These are phyloP conservation scores for Alternaria angustiovoidea DNA, from an alignment of 2,329 filamentous ascomycete genomes.

Conservation along the genomic window DNA sequence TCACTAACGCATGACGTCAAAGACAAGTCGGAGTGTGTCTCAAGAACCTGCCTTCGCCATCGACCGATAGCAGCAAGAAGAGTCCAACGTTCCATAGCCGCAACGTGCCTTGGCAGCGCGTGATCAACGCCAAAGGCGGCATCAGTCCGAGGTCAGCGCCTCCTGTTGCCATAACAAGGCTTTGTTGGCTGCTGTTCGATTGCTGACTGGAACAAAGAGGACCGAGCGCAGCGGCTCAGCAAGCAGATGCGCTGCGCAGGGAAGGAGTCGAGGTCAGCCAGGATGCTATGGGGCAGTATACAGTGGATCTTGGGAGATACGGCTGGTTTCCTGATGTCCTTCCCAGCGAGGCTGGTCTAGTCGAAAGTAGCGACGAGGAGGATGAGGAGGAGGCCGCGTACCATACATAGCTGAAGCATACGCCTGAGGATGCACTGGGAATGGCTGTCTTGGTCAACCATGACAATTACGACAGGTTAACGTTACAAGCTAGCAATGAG, in stretches of 20 bases:
- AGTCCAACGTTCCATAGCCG: conserved; percentile 68
- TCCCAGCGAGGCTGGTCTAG: conserved; percentile 55
- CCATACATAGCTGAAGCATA: conserved; percentile 43
- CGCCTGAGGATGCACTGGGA: conserved; percentile 4
- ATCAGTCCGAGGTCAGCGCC: conserved; percentile 79
- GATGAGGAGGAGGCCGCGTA: conserved; percentile 44
- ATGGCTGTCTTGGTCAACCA: conserved; percentile 9
- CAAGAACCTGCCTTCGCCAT: conserved; percentile 75
- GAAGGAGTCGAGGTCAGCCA: conserved; percentile 59
- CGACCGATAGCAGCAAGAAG: conserved; percentile 53
- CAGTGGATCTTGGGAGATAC: conserved; percentile 55
- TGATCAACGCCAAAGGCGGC: conserved; percentile 85
- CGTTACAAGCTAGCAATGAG: conserved; percentile 20
- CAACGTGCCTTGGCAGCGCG: conserved; percentile 93
- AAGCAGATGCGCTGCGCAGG: conserved; percentile 55
- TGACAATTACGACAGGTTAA: conserved; percentile 15
- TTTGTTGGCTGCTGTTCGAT: conserved; percentile 22
- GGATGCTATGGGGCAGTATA: conserved; percentile 57
- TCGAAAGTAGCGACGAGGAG: conserved; percentile 46
- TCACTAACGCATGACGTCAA: conserved; percentile 51
- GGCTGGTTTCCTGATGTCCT: conserved; percentile 63
- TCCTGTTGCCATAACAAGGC: conserved; percentile 14
- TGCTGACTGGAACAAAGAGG: conserved; percentile 49
- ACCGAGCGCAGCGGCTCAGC: conserved; percentile 55
- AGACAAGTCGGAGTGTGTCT: conserved; percentile 90